phyloP scores from a whole-genome alignment of 2,329 filamentous ascomycete species.

The Alternaria angustiovoidea region DNA sequence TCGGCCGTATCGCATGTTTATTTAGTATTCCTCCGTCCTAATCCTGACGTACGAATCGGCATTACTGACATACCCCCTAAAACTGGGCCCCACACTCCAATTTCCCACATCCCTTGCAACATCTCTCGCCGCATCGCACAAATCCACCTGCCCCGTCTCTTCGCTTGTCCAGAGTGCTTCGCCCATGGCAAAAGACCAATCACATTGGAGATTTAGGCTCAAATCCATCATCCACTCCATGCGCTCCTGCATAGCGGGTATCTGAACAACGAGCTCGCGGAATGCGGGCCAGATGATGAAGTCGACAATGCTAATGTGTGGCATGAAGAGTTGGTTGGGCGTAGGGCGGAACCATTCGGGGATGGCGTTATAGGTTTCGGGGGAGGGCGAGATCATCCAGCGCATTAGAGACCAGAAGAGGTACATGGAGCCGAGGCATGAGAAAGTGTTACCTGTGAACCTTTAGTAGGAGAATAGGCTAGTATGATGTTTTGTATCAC shows the following conservation, averaged over 20 bases:
- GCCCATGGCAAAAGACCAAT: constrained; percentile 23
- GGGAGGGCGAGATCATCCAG: constrained; percentile 37
- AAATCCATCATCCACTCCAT: constrained; percentile 39
- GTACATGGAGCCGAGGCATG: constrained; percentile 37
- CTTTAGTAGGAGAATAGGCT: neutral
- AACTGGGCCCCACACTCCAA: constrained; percentile 34
- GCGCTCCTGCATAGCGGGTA: constrained; percentile 35
- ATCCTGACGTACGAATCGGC: constrained; percentile 36
- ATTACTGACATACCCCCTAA: constrained; percentile 34
- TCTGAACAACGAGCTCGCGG: constrained; percentile 33
- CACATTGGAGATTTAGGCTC: constrained; percentile 25
- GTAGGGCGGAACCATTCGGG: constrained; percentile 38
- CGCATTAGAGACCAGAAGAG: constrained; percentile 34
- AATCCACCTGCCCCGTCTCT: constrained; percentile 25
- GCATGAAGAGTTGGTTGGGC: constrained; percentile 39
- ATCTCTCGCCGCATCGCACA: constrained; percentile 26
- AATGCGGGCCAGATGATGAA: constrained; percentile 37
- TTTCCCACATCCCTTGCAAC: constrained; percentile 23
- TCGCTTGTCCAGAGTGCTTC: constrained; percentile 20
- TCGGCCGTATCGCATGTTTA: neutral
- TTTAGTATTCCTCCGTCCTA: constrained; percentile 26
- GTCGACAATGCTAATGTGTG: constrained; percentile 34
- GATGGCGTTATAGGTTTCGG: constrained; percentile 32
- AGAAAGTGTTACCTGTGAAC: constrained; percentile 29
- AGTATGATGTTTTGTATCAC: neutral